A percentile compares a stretch with the other conserved stretches of the same genome.
These are phyloP conservation scores for Ampelocalamus luodianensis DNA, from an alignment of 176 grass and related monocot species.

Conservation along the genomic window DNA sequence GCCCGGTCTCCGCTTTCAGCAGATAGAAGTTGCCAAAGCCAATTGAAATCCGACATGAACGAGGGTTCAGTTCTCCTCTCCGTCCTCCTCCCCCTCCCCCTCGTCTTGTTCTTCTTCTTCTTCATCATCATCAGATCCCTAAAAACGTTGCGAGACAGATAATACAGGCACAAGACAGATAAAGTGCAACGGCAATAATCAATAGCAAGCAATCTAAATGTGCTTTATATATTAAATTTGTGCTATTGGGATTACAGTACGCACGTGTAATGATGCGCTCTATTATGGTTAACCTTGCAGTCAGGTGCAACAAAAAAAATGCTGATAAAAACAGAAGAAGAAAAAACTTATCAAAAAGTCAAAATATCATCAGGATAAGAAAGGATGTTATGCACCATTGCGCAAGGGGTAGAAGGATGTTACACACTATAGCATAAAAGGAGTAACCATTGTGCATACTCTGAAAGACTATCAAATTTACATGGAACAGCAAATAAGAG, in stretches of 20 bases:
- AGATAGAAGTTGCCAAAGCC: background rate
- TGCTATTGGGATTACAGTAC: background rate
- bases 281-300: background rate
- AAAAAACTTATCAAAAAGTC: background rate
- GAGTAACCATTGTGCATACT: background rate
- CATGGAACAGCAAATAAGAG: background rate
- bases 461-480: background rate
- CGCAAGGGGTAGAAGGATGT: background rate
- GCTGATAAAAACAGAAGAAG: background rate
- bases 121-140: conserved; percentile 52
- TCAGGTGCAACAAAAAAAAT: background rate
- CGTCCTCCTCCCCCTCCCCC: conserved; percentile 43
- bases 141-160: conserved; percentile 30
- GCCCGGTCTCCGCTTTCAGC: conserved; percentile 31
- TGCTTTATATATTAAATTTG: background rate
- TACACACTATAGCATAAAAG: background rate
- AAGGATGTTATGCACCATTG: background rate
- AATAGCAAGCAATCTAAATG: background rate
- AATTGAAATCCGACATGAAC: background rate
- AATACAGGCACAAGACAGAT: background rate
- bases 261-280: background rate
- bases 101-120: conserved; percentile 37
- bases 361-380: conserved; percentile 3
- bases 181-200: background rate
- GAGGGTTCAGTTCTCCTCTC: conserved; percentile 44